Evolutionary conservation across 2,329 filamentous ascomycete species (phyloP).

Genomic region (Daldinia sp.): DNA sequence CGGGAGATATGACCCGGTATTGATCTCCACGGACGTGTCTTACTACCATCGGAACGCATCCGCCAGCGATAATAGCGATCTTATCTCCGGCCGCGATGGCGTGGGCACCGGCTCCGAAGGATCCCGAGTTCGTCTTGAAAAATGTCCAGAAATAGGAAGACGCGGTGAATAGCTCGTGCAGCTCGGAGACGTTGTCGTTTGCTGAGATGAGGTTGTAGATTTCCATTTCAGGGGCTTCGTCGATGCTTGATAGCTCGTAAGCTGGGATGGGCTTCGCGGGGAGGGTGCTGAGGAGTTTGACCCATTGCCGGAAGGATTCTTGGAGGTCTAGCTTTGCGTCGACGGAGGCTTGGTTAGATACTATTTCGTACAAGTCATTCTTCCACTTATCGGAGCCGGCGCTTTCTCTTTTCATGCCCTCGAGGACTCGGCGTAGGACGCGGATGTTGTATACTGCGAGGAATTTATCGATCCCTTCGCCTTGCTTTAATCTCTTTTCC

Average conservation of each 20-base stretch:
- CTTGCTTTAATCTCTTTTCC: not conserved
- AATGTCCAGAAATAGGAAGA: conserved; percentile 6
- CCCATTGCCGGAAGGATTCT: not conserved
- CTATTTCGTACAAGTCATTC: conserved; percentile 4
- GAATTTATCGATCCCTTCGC: not conserved
- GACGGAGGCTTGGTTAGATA: not conserved
- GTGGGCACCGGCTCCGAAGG: not conserved
- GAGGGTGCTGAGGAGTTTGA: not conserved
- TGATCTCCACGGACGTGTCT: not conserved
- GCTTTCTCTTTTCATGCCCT: not conserved
- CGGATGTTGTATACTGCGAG: conserved; percentile 7
- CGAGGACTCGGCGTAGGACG: not conserved
- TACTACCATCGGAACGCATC: conserved; percentile 4
- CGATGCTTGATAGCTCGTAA: not conserved
- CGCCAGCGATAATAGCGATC: not conserved
- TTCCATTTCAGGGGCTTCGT: conserved; percentile 1
- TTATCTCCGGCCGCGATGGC: not conserved
- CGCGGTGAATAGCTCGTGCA: conserved; percentile 6
- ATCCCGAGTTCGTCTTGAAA: conserved; percentile 1
- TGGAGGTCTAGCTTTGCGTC: conserved; percentile 1
- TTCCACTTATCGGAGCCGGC: not conserved
- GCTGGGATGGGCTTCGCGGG: not conserved
- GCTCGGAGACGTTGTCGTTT: not conserved
- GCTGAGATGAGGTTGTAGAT: conserved; percentile 1
- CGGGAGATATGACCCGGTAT: conserved; percentile 3